Evolutionary conservation across 306 rosid genomes (phyloP).

Genomic region (Ormosia emarginata): DNA sequence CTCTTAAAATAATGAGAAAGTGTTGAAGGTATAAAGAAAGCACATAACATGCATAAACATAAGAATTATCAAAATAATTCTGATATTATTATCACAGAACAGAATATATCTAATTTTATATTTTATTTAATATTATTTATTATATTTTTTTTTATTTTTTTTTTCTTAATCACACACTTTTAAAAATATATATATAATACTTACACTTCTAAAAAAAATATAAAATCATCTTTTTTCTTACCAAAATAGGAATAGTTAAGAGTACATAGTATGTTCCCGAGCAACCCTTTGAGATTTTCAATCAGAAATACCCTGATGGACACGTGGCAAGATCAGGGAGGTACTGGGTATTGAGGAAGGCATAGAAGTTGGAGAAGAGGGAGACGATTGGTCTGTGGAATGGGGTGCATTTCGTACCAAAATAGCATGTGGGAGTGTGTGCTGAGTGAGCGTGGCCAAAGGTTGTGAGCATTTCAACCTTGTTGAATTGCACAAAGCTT

Average conservation of each 20-base stretch:
- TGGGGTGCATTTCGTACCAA: slow-evolving; percentile 61
- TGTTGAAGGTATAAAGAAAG: background rate
- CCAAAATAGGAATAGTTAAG: background rate
- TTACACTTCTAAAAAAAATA: no score
- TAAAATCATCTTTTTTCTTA: no score
- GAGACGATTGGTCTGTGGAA: slow-evolving; percentile 82
- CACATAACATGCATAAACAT: background rate
- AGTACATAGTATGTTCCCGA: background rate
- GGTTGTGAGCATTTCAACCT: slow-evolving; percentile 54
- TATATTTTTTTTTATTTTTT: no score
- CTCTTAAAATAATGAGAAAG: background rate
- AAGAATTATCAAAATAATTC: background rate
- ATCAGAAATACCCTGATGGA: background rate
- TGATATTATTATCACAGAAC: no score
- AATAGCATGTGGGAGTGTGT: slow-evolving; percentile 56
- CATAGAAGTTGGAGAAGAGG: slow-evolving; percentile 61
- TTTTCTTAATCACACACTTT: no score
- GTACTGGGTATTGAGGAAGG: slow-evolving; percentile 35
- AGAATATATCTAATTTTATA: no score
- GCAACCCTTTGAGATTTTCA: background rate
- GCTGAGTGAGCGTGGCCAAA: slow-evolving; percentile 58
- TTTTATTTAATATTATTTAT: no score
- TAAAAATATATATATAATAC: no score
- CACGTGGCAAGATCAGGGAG: slow-evolving; percentile 42
- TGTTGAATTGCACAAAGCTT: slow-evolving; percentile 33